These are phyloP conservation scores for Melastoma candidum DNA, from an alignment of 441 rosid species.

Conservation along the genomic window DNA sequence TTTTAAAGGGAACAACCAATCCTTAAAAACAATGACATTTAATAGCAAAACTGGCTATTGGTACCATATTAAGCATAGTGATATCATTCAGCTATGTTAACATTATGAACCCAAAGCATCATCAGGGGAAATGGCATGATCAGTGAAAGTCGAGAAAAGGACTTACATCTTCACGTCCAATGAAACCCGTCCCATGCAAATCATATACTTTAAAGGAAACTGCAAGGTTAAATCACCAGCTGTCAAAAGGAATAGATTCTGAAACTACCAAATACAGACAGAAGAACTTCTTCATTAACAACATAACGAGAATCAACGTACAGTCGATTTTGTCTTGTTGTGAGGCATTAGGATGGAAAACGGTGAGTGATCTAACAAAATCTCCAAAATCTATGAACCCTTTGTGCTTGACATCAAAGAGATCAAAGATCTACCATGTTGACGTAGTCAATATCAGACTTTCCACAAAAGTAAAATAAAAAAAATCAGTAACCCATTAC, in stretches of 20 bases:
- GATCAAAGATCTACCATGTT: conserved; percentile 67
- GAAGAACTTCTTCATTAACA: background rate
- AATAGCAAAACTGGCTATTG: no score
- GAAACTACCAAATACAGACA: background rate
- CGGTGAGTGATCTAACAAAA: conserved; percentile 79
- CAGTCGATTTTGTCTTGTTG: conserved; percentile 76
- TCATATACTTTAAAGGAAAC: conserved; percentile 95
- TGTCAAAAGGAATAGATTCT: background rate
- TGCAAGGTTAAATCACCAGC: conserved; percentile 23
- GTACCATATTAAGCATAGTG: no score
- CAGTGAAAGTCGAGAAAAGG: no score
- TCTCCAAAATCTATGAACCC: conserved; percentile 92
- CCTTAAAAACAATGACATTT: no score
- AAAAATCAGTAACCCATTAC: background rate
- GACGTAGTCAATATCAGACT: background rate
- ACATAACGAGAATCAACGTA: conserved; percentile 27
- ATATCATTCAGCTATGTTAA: background rate
- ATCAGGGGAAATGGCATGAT: background rate
- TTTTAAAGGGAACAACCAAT: no score
- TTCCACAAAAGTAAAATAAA: background rate
- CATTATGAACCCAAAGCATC: conserved; percentile 5
- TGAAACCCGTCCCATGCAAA: conserved; percentile 79
- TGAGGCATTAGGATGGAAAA: conserved; percentile 81
- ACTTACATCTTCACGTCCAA: conserved; percentile 89
- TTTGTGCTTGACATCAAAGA: conserved; percentile 80